Evolutionary conservation across 805 yeast species (phyloP), one percentile per base, ranked within the genome.

Genomic region (Wickerhamiella siamensis): DNA sequence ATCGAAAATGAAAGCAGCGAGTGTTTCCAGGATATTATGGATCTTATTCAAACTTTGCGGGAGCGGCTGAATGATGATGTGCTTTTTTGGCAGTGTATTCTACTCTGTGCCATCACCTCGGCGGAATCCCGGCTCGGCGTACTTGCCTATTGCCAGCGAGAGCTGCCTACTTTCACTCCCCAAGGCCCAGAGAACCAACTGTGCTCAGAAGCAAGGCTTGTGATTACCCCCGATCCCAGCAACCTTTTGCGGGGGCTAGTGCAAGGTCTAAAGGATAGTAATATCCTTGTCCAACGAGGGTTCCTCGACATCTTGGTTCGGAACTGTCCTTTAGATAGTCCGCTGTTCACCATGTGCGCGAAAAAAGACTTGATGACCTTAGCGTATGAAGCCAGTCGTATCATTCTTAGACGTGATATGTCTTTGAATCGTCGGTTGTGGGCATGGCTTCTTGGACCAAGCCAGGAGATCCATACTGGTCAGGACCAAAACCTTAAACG

Each of bases 1-100:
- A 71, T 91, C 40, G 98, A 91, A 52, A 97, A 91, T 52, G 95
- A 87, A 49, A 74, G 87, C 33, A 75, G 87, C 17, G 98, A 91
- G 52, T 77, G 77, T 26, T 88, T 80, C 54, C 67, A 65, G 12
- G 71, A 77, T 2, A 70, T 77, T 1, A 48, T 84, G 41, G 62
- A 63, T 0, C 55, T 88, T 33, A 65, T 88, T 31, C 86, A 77
- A 37, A 56, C 63, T 1, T 66, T 87, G 50, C 74, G 75, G 48
- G 51, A 44, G 5, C 73, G 74, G 38, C 55, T 83, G 33, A 63
- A 65, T 32, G 77, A 83, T 51, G 83, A 83, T 54, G 58, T 75
- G 1, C 75, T 81, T 49, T 91, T 88, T 60, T 88, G 97, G 97
- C 91, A 77, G 51, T 71, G 79, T 41, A 57, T 86, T 46, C 84